phyloP scores from a whole-genome alignment of 2,329 filamentous ascomycete species.

The Mycosphaerella sp. region DNA sequence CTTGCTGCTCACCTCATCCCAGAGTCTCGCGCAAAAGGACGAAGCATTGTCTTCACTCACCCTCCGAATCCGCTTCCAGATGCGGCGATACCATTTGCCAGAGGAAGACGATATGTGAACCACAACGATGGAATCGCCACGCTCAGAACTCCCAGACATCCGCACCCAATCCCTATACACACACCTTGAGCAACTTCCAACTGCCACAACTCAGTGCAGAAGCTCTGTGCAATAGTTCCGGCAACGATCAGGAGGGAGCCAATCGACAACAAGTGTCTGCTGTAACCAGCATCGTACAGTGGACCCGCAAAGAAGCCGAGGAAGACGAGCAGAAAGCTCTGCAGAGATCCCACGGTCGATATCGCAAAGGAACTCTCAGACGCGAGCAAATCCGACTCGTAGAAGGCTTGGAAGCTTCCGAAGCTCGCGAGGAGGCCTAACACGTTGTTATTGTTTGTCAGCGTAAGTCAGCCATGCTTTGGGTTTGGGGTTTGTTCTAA shows the following conservation, averaged over 20 bases:
- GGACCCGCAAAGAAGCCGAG: slow-evolving; percentile 22
- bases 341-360: slow-evolving; percentile 41
- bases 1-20: too few relatives aligned
- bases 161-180: too few relatives aligned
- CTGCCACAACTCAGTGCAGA: neutral
- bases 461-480: neutral
- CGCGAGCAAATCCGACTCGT: slow-evolving; percentile 35
- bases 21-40: too few relatives aligned
- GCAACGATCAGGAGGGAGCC: slow-evolving; percentile 37
- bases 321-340: slow-evolving; percentile 41
- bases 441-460: too few relatives aligned
- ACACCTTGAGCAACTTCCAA: slow-evolving; percentile 35
- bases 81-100: too few relatives aligned
- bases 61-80: too few relatives aligned
- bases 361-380: slow-evolving; percentile 35
- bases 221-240: neutral
- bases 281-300: slow-evolving; percentile 10
- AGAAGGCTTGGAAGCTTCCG: slow-evolving; percentile 42
- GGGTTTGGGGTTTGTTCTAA: neutral
- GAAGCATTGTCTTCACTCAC: too few relatives aligned
- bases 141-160: too few relatives aligned
- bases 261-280: slow-evolving; percentile 9
- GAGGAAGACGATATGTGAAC: too few relatives aligned
- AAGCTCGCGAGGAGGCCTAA: slow-evolving; percentile 37
- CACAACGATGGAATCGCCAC: too few relatives aligned